phyloP scores from a whole-genome alignment of 352 stramenopile species.

The Peronospora belbahrii region DNA sequence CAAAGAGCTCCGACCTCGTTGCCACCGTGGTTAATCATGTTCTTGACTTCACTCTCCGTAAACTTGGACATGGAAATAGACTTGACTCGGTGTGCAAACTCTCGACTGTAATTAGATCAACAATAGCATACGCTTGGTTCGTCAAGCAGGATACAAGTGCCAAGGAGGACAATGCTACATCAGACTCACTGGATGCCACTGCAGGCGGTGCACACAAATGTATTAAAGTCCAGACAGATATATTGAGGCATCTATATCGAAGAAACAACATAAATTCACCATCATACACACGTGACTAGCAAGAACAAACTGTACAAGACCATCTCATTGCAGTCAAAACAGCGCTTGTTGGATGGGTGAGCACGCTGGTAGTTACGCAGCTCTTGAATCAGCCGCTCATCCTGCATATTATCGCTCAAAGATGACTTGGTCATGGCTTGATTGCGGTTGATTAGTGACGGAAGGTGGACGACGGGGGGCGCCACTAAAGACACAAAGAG shows the following conservation, averaged over 20 bases:
- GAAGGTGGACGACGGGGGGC: not conserved
- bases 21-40: constrained; percentile 80
- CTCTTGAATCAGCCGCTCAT: constrained; percentile 78
- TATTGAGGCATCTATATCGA: constrained; percentile 86
- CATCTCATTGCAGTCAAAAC: constrained; percentile 90
- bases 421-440: constrained; percentile 22
- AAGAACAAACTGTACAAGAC: constrained; percentile 19
- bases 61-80: constrained; percentile 93
- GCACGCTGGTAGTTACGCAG: constrained; percentile 82
- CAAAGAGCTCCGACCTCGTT: constrained; percentile 58
- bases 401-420: constrained; percentile 66
- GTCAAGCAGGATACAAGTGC: not conserved
- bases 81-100: constrained; percentile 91
- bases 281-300: not conserved
- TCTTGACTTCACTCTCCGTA: constrained; percentile 86
- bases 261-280: not conserved
- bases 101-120: constrained; percentile 38
- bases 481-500: not conserved
- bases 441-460: not conserved
- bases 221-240: constrained; percentile 90
- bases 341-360: constrained; percentile 62
- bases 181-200: constrained; percentile 87
- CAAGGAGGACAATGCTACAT: not conserved
- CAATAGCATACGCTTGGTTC: not conserved
- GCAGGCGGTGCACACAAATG: constrained; percentile 91